Evolutionary conservation across 202 grass and related monocot genomes (phyloP).

Genomic region (Bolboschoenoplectus hybrid): DNA sequence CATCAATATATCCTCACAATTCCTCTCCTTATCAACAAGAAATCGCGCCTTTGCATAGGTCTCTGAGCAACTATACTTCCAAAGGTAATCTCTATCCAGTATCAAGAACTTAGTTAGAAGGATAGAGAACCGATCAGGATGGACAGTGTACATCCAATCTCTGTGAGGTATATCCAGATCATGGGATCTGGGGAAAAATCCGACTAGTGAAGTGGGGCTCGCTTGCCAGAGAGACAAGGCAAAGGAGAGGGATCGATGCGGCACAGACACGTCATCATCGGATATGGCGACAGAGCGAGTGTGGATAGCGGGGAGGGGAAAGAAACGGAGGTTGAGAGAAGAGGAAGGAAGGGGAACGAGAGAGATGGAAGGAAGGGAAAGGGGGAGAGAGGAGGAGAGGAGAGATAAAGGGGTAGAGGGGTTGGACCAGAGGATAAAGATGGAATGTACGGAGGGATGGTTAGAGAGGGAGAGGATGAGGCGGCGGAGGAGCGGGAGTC

Average conservation of each 20-base stretch:
- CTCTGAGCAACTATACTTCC: constrained; percentile 68
- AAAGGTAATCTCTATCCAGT: constrained; percentile 49
- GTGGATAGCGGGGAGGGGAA: constrained; percentile 59
- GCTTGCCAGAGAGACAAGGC: constrained; percentile 61
- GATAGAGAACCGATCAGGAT: constrained; percentile 74
- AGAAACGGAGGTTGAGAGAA: constrained; percentile 86
- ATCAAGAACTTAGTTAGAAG: constrained; percentile 87
- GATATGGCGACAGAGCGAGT: constrained; percentile 58
- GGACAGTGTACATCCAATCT: constrained; percentile 64
- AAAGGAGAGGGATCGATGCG: constrained; percentile 56
- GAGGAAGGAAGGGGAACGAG: constrained; percentile 50
- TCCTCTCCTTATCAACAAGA: constrained; percentile 65
- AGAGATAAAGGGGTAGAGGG: constrained; percentile 46
- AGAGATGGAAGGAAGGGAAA: constrained; percentile 40
- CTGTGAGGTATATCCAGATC: constrained; percentile 59
- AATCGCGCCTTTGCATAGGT: constrained; percentile 55
- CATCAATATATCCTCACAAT: constrained; percentile 97
- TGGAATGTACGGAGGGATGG: constrained; percentile 57
- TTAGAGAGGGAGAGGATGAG: constrained; percentile 54
- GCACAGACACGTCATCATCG: constrained; percentile 65
- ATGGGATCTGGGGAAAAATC: constrained; percentile 82
- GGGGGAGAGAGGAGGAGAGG: constrained; percentile 40
- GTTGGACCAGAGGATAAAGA: constrained; percentile 81
- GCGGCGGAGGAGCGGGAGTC: constrained; percentile 67
- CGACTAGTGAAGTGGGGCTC: constrained; percentile 43